These are phyloP conservation scores for Phytophthora fragariaefolia DNA, from an alignment of 352 stramenopile genomes.

Conservation along the genomic window DNA sequence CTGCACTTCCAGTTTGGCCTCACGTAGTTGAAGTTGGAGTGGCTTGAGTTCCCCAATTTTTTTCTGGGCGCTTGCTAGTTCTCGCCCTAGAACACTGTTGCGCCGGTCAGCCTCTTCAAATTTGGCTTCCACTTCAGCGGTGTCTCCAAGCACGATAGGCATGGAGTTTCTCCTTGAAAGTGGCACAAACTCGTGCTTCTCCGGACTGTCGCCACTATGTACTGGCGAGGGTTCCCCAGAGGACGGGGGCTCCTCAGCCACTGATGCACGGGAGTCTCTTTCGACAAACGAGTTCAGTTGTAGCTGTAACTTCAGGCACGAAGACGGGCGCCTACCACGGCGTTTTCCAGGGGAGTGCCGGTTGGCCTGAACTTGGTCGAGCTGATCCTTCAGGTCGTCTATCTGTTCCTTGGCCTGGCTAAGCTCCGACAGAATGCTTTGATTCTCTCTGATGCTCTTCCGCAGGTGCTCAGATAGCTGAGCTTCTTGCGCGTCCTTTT, in stretches of 20 bases:
- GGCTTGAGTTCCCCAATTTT: slow-evolving; percentile 61
- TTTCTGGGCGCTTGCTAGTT: slow-evolving; percentile 62
- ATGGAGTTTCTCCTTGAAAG: slow-evolving; percentile 29
- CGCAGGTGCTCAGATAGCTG: slow-evolving; percentile 53
- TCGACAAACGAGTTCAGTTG: slow-evolving; percentile 21
- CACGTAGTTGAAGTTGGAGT: slow-evolving; percentile 44
- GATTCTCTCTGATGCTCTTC: slow-evolving; percentile 67
- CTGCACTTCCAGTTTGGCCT: slow-evolving; percentile 44
- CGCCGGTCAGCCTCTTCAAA: slow-evolving; percentile 57
- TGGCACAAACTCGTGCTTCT: slow-evolving; percentile 26
- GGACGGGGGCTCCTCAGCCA: slow-evolving; percentile 25
- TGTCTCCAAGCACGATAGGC: slow-evolving; percentile 24
- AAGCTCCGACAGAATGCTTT: slow-evolving; percentile 54
- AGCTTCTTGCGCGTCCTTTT: slow-evolving; percentile 47
- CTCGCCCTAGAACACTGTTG: slow-evolving; percentile 49
- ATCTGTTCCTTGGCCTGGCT: slow-evolving; percentile 47
- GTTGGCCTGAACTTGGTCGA: slow-evolving; percentile 24
- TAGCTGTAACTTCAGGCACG: slow-evolving; percentile 28
- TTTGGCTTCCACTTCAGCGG: slow-evolving; percentile 47
- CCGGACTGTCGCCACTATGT: slow-evolving; percentile 23
- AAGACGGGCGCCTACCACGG: slow-evolving; percentile 19
- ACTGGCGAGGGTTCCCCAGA: slow-evolving; percentile 30
- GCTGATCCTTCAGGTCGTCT: slow-evolving; percentile 27
- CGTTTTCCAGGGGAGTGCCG: slow-evolving; percentile 37
- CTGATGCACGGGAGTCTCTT: neutral